phyloP scores from a whole-genome alignment of 495 filamentous ascomycete species.

The Penicillium angulare region DNA sequence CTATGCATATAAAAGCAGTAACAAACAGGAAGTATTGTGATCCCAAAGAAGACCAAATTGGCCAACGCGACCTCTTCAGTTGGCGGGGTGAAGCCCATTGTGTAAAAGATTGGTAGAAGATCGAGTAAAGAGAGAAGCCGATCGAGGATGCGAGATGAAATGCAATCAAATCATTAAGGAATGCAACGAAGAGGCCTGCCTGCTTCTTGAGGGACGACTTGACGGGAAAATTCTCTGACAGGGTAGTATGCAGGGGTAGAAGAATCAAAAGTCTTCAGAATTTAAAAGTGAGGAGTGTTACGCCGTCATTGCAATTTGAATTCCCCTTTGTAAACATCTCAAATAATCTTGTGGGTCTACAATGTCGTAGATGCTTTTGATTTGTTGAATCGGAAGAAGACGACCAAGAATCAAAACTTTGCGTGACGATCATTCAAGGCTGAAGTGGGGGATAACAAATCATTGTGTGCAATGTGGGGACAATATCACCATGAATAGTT shows the following conservation, averaged over 20 bases:
- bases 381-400: background rate
- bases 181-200: background rate
- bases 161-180: background rate
- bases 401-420: background rate
- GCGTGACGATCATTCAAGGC: background rate
- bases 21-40: background rate
- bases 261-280: background rate
- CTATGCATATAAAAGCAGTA: slow-evolving; percentile 2
- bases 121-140: background rate
- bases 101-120: background rate
- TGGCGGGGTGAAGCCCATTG: background rate
- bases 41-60: background rate
- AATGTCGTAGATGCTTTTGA: background rate
- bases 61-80: background rate
- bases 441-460: background rate
- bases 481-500: background rate
- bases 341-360: background rate
- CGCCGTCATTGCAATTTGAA: background rate
- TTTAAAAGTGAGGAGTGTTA: background rate
- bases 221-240: background rate
- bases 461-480: background rate
- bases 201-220: background rate
- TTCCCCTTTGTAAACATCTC: background rate
- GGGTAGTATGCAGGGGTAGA: background rate
- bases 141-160: background rate